phyloP scores from a whole-genome alignment of 164 flowering plant species.

The Umbellularia californica region DNA sequence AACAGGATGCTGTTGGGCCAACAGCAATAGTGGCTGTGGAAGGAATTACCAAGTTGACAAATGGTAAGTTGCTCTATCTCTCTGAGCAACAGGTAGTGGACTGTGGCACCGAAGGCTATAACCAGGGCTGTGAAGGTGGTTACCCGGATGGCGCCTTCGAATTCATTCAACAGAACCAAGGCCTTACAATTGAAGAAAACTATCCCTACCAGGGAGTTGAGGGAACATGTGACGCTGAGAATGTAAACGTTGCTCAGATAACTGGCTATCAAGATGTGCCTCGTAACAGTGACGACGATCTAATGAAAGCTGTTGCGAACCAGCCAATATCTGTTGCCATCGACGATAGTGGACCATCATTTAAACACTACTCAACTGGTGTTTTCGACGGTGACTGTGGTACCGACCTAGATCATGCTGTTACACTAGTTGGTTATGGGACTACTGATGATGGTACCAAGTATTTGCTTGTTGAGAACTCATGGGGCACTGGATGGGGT shows the following conservation, averaged over 20 bases:
- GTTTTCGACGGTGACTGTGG: conserved; percentile 37
- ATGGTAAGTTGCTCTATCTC: neutral
- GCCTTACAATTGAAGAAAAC: conserved; percentile 1
- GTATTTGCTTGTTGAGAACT: no score
- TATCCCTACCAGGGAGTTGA: conserved; percentile 6
- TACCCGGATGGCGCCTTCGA: conserved; percentile 2
- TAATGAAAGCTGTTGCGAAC: conserved; percentile 15
- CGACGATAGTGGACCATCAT: conserved; percentile 23
- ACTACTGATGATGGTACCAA: no score
- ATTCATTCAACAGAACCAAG: conserved; percentile 6
- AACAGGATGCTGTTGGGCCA: conserved; percentile 12
- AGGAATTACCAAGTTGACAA: neutral
- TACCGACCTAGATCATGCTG: conserved; percentile 28
- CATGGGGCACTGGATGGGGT: no score
- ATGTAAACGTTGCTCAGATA: neutral
- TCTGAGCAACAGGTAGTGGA: conserved; percentile 11
- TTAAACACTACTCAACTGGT: conserved; percentile 26
- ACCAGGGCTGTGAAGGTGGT: conserved; percentile 7
- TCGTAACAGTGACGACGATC: conserved; percentile 9
- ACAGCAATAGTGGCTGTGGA: conserved; percentile 7
- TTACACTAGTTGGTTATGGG: conserved; percentile 41
- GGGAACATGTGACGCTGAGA: conserved; percentile 3
- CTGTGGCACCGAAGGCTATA: neutral
- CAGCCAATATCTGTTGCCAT: conserved; percentile 31
- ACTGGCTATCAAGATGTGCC: conserved; percentile 8